Evolutionary conservation across 75 land plant species (phyloP), one percentile per base, ranked within the genome.

Genomic region (Sequoia sempervirens): DNA sequence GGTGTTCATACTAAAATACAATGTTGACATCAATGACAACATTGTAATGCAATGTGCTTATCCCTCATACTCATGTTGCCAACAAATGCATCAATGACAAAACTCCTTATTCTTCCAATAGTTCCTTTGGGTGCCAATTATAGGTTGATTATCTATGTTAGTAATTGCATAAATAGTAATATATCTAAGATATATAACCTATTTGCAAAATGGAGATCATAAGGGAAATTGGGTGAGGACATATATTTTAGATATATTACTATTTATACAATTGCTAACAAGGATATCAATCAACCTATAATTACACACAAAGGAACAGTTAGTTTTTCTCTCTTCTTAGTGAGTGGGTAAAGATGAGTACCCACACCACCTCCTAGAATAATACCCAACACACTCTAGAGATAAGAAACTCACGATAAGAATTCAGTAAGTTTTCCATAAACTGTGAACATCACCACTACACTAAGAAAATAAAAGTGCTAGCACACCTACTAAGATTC

Each of bases 291-390:
- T 98, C 79, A 98, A 89, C 86, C 99, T 89, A 75, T 98, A 98
- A 64, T 98, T 98, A 98, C 99, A 56, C 99, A 98, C 58, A 98
- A 87, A 20, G 99, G 99, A 83, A 98, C 99, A 32, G 99, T 98
- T 34, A 98, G 99, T 80, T 98, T 98, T n/a, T 98, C 99, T 38
- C 99, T 88, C 92, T 98, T 98, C 90, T 98, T 98, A 12, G 99
- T 98, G 34, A 98, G 90, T 28, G 99, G 99, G 80, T 98, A 98
- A 6, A 98, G 87, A 28, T 98, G 87, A 14, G 99, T 98, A 32
- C 99, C 99, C 26, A 98, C 99, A 58, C 99, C 99, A 72, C 99
- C 99, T 64, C 99, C 99, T 4, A 98, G 94, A 47, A 98, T 98
- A 66, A 98, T 94, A 2, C 99, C 99, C 36, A 98, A 82, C 58